Percentiles rank a stretch among this genome's conserved stretches.
Evolutionary conservation across 768 basidiomycete species (phyloP).

Genomic region (Lentinula boryana): DNA sequence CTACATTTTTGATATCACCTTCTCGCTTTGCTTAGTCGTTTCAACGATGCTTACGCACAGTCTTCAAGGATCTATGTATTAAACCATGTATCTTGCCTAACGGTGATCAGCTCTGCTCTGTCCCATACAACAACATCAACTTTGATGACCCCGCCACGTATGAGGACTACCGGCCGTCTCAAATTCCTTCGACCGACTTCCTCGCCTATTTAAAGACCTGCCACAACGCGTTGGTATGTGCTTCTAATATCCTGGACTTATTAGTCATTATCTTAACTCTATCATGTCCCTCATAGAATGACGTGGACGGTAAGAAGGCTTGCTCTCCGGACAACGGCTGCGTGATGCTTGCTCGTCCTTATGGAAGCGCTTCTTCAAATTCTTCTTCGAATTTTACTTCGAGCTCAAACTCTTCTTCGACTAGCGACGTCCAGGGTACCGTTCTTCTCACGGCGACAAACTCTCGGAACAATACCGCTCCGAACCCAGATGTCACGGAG

Average conservation of each 20-base stretch:
- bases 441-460: not conserved
- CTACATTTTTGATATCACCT: not conserved
- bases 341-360: not conserved
- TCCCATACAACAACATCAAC: not conserved
- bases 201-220: not conserved
- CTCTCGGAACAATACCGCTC: not conserved
- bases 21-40: not conserved
- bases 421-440: not conserved
- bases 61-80: not conserved
- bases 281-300: not conserved
- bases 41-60: not conserved
- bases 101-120: not conserved
- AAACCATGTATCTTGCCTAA: not conserved
- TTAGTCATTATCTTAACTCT: too few relatives aligned
- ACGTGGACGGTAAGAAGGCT: not conserved
- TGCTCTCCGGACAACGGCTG: not conserved
- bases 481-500: not conserved
- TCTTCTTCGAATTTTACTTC: not conserved
- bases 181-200: not conserved
- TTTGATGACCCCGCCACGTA: not conserved
- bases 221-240: not conserved
- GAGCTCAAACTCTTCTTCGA: not conserved
- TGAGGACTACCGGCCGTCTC: not conserved
- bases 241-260: not conserved
- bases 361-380: not conserved